These are phyloP conservation scores for Aspergillus pseudonomiae DNA, from an alignment of 2,329 filamentous ascomycete genomes.

Conservation along the genomic window DNA sequence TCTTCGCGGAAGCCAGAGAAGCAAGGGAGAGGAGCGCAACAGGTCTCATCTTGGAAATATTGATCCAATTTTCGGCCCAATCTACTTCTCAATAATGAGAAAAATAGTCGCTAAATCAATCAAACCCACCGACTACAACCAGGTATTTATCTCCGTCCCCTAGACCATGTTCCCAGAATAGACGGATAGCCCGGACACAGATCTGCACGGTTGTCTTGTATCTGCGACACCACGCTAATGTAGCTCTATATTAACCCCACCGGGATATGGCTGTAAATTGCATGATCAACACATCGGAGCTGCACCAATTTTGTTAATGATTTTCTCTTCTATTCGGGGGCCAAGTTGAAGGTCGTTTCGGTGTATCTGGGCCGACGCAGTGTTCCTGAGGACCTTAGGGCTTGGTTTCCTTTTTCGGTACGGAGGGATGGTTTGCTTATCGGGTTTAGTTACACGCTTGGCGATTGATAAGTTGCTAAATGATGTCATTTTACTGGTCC, in stretches of 20 bases:
- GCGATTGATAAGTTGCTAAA: not conserved
- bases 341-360: not conserved
- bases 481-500: not conserved
- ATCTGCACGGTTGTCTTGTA: not conserved
- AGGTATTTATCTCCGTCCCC: not conserved
- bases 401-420: not conserved
- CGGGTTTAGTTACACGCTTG: not conserved
- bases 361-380: not conserved
- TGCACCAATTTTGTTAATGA: not conserved
- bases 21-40: slow-evolving; percentile 7
- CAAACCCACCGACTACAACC: not conserved
- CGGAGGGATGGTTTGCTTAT: not conserved
- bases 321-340: not conserved
- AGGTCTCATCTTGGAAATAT: not conserved
- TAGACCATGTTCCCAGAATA: not conserved
- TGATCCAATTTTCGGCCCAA: no score
- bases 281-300: not conserved
- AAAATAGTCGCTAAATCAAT: no score
- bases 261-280: slow-evolving; percentile 7
- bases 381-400: not conserved
- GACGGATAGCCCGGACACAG: not conserved
- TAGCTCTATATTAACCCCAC: slow-evolving; percentile 3
- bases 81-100: not conserved
- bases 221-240: not conserved
- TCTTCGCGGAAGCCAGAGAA: slow-evolving; percentile 18